phyloP scores from a whole-genome alignment of 768 basidiomycete genomes.

The Lactifluus volemus region DNA sequence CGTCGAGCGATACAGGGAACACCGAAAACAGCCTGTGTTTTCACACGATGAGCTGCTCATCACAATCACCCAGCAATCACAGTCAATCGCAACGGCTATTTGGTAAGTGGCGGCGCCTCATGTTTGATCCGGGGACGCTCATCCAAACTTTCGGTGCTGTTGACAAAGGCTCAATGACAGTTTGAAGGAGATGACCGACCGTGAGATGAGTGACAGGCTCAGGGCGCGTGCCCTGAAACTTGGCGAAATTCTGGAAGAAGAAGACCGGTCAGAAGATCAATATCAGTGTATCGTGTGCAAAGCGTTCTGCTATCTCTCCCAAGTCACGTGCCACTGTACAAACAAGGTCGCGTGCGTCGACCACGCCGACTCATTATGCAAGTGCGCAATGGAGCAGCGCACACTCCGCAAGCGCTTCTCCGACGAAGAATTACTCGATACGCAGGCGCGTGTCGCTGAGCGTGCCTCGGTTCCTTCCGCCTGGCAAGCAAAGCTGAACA shows the following conservation, averaged over 20 bases:
- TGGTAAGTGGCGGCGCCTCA: slow-evolving; percentile 51
- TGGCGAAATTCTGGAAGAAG: slow-evolving; percentile 61
- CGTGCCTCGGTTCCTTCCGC: slow-evolving; percentile 61
- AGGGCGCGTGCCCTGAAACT: slow-evolving; percentile 52
- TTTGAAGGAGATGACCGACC: slow-evolving; percentile 80
- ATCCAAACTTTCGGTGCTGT: slow-evolving; percentile 2
- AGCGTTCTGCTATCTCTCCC: slow-evolving; percentile 90
- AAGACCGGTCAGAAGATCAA: slow-evolving; percentile 86
- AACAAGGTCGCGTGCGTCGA: slow-evolving; percentile 77
- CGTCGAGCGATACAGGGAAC: slow-evolving; percentile 81
- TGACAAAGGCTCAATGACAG: slow-evolving; percentile 68
- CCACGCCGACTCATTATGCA: slow-evolving; percentile 73
- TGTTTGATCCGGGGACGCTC: background rate
- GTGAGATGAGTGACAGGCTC: slow-evolving; percentile 65
- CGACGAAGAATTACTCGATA: slow-evolving; percentile 67
- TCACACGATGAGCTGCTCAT: slow-evolving; percentile 96
- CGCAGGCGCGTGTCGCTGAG: slow-evolving; percentile 53
- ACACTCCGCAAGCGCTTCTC: slow-evolving; percentile 73
- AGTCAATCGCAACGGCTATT: slow-evolving; percentile 83
- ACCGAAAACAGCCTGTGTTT: slow-evolving; percentile 92
- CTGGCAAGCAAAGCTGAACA: slow-evolving; percentile 70
- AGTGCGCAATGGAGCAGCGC: slow-evolving; percentile 45
- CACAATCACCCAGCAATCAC: slow-evolving; percentile 95
- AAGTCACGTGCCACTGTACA: slow-evolving; percentile 76
- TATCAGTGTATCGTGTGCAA: slow-evolving; percentile 95